Evolutionary conservation across 805 yeast species (phyloP).

Genomic region (Lipomyces orientalis): DNA sequence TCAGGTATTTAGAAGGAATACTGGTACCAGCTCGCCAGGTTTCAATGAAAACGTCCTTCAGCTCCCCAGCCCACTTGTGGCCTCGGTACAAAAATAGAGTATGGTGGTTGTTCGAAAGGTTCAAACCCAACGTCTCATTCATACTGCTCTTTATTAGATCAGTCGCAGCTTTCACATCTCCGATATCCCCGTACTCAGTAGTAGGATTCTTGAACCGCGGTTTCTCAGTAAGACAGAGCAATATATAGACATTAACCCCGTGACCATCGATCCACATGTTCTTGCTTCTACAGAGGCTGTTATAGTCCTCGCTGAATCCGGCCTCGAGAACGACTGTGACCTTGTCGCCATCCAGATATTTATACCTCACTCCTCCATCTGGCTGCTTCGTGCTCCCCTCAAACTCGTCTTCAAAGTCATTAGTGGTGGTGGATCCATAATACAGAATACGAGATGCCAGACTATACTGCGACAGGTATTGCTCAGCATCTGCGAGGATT

Average conservation of each 20-base stretch:
- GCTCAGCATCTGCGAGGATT: not conserved
- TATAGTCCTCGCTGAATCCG: not conserved
- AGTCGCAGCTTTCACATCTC: not conserved
- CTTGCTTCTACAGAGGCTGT: not conserved
- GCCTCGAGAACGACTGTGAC: not conserved
- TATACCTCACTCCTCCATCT: not conserved
- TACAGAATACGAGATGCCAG: not conserved
- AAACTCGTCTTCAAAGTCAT: not conserved
- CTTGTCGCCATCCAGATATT: not conserved
- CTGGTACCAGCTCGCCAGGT: not conserved
- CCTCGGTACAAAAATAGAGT: not conserved
- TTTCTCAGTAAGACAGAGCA: not conserved
- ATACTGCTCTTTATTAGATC: not conserved
- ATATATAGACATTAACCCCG: not conserved
- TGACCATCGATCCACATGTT: constrained; percentile 4
- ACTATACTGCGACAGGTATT: not conserved
- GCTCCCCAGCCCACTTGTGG: not conserved
- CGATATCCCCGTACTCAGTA: not conserved
- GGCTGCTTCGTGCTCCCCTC: constrained; percentile 1
- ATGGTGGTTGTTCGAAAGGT: not conserved
- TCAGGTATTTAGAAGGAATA: not conserved
- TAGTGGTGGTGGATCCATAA: not conserved
- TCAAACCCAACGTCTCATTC: not conserved
- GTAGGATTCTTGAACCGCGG: not conserved
- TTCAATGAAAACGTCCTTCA: not conserved